Base-by-base conservation (phyloP, 805 yeast species). In the Isabelozyma gotoi region DNA sequence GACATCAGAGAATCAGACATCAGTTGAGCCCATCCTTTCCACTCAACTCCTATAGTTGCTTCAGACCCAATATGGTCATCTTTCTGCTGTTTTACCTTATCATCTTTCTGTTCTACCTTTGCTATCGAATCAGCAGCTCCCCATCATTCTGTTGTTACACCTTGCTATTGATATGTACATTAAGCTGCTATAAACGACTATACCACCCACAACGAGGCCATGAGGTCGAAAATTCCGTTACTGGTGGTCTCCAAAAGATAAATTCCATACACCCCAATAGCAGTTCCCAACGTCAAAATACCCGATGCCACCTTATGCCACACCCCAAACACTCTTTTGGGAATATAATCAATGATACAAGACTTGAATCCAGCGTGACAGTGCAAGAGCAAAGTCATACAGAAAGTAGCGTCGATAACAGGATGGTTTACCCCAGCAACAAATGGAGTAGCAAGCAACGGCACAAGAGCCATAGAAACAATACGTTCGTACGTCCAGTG, bases 401-500 rank as follows among this genome's bases (percentile, higher is more conserved):
- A 80, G 52, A 89, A 76, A 1, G 81, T 58, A 5, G 95, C 80
- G 67, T 94, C 99, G 27, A 82, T 60, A 17, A 83, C 69, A 10
- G 96, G 85, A 49, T 80, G 66, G 18, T 78, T 77, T 12, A 84
- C 78, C 20, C 96, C 97, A 38, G 85, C 76, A 32, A 85, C 77
- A 52, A 90, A 78, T 17, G 98, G 96, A 17, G 83, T 69, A 33
- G 84, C 76, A 20, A 82, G 75, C 47, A 92, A 70, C 24, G 99
- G 99, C 18, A 89, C 76, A 62, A 91, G 71, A 8, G 84, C 80
- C 14, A 84, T 63, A 3, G 95, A 76, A 29, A 89, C 68, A 4
- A 80, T 57, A 53, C 88, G 80, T 74, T 92, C 99, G 55, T 84
- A 82, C n/a, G 87, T 73, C 99, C 99, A 92, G 73, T 91, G 98